These are phyloP conservation scores for Hebeloma cylindrosporum DNA, from an alignment of 768 basidiomycete genomes.

Conservation along the genomic window DNA sequence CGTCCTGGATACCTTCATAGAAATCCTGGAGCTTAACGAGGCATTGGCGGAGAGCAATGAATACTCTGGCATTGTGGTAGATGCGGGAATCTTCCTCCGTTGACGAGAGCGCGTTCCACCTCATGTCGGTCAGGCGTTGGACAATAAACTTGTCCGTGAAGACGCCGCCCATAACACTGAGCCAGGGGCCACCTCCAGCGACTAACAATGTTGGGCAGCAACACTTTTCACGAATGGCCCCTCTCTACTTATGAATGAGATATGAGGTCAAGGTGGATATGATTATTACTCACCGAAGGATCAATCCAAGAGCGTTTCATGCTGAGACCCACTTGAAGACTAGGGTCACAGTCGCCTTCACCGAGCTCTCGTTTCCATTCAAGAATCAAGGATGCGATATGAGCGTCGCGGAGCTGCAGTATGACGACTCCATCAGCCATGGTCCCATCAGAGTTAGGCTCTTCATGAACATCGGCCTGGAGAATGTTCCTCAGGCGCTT, in stretches of 20 bases:
- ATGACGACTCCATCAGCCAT: background rate
- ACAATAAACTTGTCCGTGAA: slow-evolving; percentile 22
- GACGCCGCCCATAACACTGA: slow-evolving; percentile 18
- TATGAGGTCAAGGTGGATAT: slow-evolving; percentile 4
- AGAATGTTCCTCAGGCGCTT: background rate
- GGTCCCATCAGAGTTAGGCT: too few relatives aligned
- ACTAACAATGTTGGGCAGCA: slow-evolving; percentile 22
- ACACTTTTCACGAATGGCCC: slow-evolving; percentile 18
- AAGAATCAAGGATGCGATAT: slow-evolving; percentile 12
- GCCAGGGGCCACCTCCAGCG: slow-evolving; percentile 20
- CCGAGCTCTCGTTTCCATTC: slow-evolving; percentile 29
- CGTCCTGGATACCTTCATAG: slow-evolving; percentile 5
- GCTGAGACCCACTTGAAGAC: slow-evolving; percentile 27
- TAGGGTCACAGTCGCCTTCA: slow-evolving; percentile 29
- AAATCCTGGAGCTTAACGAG: slow-evolving; percentile 13
- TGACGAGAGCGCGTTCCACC: slow-evolving; percentile 19
- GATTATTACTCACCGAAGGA: slow-evolving; percentile 8
- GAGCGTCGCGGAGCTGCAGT: slow-evolving; percentile 3
- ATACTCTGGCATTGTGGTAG: slow-evolving; percentile 9
- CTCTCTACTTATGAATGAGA: slow-evolving; percentile 1
- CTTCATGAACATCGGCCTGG: background rate
- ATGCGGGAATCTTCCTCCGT: slow-evolving; percentile 19
- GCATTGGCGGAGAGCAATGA: slow-evolving; percentile 16
- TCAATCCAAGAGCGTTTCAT: slow-evolving; percentile 17
- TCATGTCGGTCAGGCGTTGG: slow-evolving; percentile 22